Base-by-base conservation (phyloP, 2,329 filamentous ascomycete genomes). In the Colletotrichum sp. region DNA sequence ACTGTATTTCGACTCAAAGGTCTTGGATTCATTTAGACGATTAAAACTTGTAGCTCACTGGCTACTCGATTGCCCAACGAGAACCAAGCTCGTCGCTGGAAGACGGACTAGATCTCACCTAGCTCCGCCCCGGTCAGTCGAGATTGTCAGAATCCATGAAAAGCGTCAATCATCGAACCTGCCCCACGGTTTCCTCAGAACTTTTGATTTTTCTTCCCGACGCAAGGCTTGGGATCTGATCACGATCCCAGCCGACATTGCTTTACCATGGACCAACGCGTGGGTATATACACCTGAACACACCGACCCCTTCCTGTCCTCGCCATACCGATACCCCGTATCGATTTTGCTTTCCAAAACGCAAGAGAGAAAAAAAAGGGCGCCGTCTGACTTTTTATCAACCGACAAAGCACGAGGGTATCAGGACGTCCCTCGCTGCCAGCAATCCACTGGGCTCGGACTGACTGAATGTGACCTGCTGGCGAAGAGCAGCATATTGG, bases 281-380 rank as follows among this genome's bases (percentile, higher is more conserved):
- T 76, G 68, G 72, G 68, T 77, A 76, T 75, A 77, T 76, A 71
- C 68, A 71, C 44, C 64, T 36, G 64, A 26, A 21, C 68, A 68
- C 49, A 36, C 60, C 72, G 39, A 21, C 28, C 44, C 36, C 16
- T 18, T 49, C 67, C 72, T 30, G 26, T 34, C 75, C 30, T 62
- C 21, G 21, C 67, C 63, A 36, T 15, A 39, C 68, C 57, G 44
- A 44, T 71, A 60, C 36, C 67, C 57, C 39, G 28, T 60, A 44
- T 65, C 57, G 57, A 76, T 52, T 28, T 64, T 73, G 36, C 44
- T 15, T n/a, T 34, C 63, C 70, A 70, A 30, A 72, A 68, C 28
- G n/a, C 21, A 57, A 57, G 34, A 49, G 49, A 49, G 34, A 62
- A 65, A 59, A 34, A 63, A 18, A 63, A 21, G 15, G 59, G 24